Percentiles rank a stretch among this genome's conserved stretches.
Evolutionary conservation across 306 rosid species (phyloP).

Genomic region (apple (Malus domestica)): DNA sequence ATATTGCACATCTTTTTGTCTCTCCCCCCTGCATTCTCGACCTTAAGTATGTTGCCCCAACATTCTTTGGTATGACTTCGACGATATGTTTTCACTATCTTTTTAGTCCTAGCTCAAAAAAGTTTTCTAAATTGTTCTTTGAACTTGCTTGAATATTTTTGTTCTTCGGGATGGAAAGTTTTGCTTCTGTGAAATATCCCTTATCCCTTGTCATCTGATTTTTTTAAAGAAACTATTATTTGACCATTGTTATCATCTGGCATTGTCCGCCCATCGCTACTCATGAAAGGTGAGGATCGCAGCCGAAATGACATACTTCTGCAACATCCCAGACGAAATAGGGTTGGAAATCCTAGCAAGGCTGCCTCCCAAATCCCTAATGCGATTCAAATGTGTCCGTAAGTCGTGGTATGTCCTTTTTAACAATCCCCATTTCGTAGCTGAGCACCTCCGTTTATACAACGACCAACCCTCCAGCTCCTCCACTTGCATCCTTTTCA

Average conservation of each 20-base stretch:
- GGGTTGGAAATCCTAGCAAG: conserved; percentile 8
- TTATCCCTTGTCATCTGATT: no score
- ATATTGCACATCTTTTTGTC: neutral
- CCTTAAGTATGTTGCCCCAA: neutral
- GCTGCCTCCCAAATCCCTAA: conserved; percentile 9
- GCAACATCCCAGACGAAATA: neutral
- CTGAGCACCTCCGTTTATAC: neutral
- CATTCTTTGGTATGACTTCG: neutral
- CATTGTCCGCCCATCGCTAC: neutral
- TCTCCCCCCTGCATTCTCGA: neutral
- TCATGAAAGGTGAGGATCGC: neutral
- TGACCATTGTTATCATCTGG: no score
- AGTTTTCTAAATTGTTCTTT: neutral
- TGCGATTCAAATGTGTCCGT: conserved; percentile 4
- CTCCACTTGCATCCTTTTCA: neutral
- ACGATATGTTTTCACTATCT: neutral
- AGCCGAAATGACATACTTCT: neutral
- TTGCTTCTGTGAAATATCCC: neutral
- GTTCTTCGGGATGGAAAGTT: neutral
- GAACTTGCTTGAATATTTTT: neutral
- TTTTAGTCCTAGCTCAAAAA: no score
- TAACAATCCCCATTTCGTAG: neutral
- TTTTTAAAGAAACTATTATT: no score
- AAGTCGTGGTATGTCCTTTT: neutral
- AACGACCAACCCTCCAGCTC: neutral